Conservation (phyloP, 2,329 filamentous ascomycete species). For the Graphilbum sp. region DNA sequence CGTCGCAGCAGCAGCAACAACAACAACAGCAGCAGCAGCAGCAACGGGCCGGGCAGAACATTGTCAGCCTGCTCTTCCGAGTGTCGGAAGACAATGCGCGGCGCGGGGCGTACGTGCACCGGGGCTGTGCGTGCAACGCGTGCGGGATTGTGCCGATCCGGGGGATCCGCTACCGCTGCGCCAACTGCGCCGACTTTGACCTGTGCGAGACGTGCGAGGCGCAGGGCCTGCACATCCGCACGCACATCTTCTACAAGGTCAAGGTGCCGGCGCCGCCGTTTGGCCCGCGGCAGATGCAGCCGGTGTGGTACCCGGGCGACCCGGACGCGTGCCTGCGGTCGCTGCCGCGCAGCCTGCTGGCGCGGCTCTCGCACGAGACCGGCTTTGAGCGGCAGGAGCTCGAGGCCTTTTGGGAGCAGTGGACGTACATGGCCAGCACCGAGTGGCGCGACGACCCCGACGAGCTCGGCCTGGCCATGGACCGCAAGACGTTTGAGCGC, state of each 20-base stretch:
- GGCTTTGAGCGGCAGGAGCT: conserved; percentile 74
- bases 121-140: conserved; percentile 81
- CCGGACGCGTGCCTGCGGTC: conserved; percentile 53
- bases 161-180: conserved; percentile 82
- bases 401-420: conserved; percentile 92
- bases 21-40: neutral
- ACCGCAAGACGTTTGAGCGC: conserved; percentile 81
- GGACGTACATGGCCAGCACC: conserved; percentile 80
- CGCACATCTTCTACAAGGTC: conserved; percentile 94
- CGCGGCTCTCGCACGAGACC: conserved; percentile 53
- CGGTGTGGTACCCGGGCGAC: conserved; percentile 79
- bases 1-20: neutral
- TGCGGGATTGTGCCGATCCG: conserved; percentile 81
- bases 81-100: conserved; percentile 88
- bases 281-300: conserved; percentile 62
- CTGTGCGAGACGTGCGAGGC: conserved; percentile 88
- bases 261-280: conserved; percentile 76
- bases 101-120: conserved; percentile 77
- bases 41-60: conserved; percentile 53
- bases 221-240: conserved; percentile 62
- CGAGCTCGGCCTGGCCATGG: conserved; percentile 66
- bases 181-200: conserved; percentile 92
- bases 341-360: conserved; percentile 51
- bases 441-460: conserved; percentile 72
- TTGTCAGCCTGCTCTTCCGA: conserved; percentile 72